Evolutionary conservation across 202 grass and related monocot genomes (phyloP), one percentile per base, ranked within the genome.

Genomic region (Carex sylvatica): DNA sequence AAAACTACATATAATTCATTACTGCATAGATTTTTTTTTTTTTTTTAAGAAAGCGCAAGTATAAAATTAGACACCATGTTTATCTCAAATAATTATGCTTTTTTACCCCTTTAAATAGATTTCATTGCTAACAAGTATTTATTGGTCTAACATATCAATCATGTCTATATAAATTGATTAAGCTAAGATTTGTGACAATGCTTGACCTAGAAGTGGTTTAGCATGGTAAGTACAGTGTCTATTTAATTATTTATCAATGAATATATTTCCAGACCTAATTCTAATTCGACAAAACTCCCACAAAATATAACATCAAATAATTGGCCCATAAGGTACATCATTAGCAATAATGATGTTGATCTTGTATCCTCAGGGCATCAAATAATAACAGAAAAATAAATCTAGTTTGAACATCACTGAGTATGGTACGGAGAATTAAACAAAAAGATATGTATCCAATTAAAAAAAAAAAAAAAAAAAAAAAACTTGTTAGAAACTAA

Each of bases 191-290:
- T 36, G 3, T 31, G 18, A 58, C 14, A 76, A 76, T 35, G 56
- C 7, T 58, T 28, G 73, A 77, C 20, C 60, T 15, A 64, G 20
- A 10, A 51, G 55, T 81, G 30, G 78, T 65, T 81, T 65, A 81
- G 2, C 78, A 81, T 28, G 61, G 61, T 60, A 52, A 81, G 60
- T 52, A 65, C 22, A 33, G 26, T 70, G 62, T 82, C 63, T 68
- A 51, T 82, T 81, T 65, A 82, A 35, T 82, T 36, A 70, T 63
- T 70, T 82, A 44, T 70, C 51, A 82, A 22, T 82, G 80, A 82
- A 82, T 70, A 82, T 70, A 67, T 67, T 56, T 52, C 16, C 30
- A 33, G 30, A 58, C 80, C 80, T 82, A 82, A 70, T 82, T 55
- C 63, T 82, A 67, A 56, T 55, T 67, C 70, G 44, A 67, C 14